These are phyloP conservation scores for Helicocarpus griseus DNA, from an alignment of 2,329 filamentous ascomycete genomes.

Conservation along the genomic window DNA sequence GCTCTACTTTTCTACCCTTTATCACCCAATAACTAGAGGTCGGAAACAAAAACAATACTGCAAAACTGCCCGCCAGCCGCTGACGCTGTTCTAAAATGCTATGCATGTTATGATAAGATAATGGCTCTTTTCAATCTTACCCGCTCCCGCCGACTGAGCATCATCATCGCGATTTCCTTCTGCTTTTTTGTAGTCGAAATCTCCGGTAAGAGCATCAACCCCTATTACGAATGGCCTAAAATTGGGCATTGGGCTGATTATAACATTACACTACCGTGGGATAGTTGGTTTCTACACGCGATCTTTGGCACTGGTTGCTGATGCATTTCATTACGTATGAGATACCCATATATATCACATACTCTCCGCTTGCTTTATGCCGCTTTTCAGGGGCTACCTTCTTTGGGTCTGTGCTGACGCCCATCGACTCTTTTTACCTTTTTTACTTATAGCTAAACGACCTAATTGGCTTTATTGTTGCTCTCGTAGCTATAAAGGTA, in stretches of 20 bases:
- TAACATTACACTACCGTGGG: too few species aligned
- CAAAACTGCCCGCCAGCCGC: background rate
- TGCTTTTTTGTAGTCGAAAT: slow-evolving; percentile 40
- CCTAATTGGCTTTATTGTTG: slow-evolving; percentile 56
- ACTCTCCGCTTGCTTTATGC: too few species aligned
- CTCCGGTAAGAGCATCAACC: slow-evolving; percentile 31
- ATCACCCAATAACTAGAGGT: too few species aligned
- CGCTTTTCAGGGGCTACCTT: background rate
- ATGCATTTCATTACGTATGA: slow-evolving; percentile 67
- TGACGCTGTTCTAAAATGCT: too few species aligned
- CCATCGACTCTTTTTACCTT: background rate
- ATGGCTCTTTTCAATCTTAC: slow-evolving; percentile 20
- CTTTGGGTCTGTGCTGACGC: background rate
- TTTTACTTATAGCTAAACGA: slow-evolving; percentile 54
- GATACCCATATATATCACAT: background rate
- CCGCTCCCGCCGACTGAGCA: slow-evolving; percentile 15
- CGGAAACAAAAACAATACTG: background rate
- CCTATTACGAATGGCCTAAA: too few species aligned
- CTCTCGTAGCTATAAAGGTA: slow-evolving; percentile 55
- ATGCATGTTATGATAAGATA: slow-evolving; percentile 20
- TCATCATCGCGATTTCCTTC: slow-evolving; percentile 38
- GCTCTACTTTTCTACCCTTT: background rate
- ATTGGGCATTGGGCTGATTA: too few species aligned
- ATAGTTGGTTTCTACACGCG: slow-evolving; percentile 58
- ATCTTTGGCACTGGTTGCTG: slow-evolving; percentile 62